Percentiles rank a stretch among this genome's conserved stretches.
Conservation (phyloP, 2,329 filamentous ascomycete genomes). For the Aspergillus jensenii region DNA sequence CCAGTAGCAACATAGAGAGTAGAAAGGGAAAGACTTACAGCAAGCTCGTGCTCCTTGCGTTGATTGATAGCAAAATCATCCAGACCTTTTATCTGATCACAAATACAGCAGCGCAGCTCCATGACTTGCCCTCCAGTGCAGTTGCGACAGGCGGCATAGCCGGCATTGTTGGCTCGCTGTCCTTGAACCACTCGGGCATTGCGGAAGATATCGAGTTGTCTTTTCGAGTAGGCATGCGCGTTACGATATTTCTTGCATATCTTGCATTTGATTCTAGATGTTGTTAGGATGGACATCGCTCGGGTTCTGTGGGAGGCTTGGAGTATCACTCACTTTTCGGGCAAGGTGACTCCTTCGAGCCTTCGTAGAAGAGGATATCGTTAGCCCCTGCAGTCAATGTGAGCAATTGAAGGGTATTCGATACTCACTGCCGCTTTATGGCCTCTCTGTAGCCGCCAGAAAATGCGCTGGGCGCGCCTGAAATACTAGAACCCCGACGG, state of each 20-base stretch:
- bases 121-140: slow-evolving; percentile 46
- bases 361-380: slow-evolving; percentile 14
- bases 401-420: neutral
- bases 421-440: slow-evolving; percentile 23
- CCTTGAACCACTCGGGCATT: slow-evolving; percentile 23
- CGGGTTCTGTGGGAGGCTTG: neutral
- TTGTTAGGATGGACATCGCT: slow-evolving; percentile 1
- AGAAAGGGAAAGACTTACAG: slow-evolving; percentile 37
- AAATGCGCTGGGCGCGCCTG: slow-evolving; percentile 18
- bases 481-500: neutral
- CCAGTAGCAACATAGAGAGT: neutral
- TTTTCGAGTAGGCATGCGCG: slow-evolving; percentile 46
- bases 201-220: slow-evolving; percentile 42
- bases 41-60: slow-evolving; percentile 45
- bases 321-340: slow-evolving; percentile 30
- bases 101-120: slow-evolving; percentile 52
- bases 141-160: slow-evolving; percentile 40
- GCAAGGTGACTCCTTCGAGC: slow-evolving; percentile 27
- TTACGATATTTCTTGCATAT: slow-evolving; percentile 45
- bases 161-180: slow-evolving; percentile 15
- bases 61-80: slow-evolving; percentile 53
- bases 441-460: slow-evolving; percentile 26
- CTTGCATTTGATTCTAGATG: slow-evolving; percentile 47
- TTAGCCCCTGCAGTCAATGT: neutral
- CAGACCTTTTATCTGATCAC: slow-evolving; percentile 47